Evolutionary conservation across 1,284 basidiomycete species (phyloP), one percentile per base, ranked within the genome.

Genomic region (Boletus semigastroideus): DNA sequence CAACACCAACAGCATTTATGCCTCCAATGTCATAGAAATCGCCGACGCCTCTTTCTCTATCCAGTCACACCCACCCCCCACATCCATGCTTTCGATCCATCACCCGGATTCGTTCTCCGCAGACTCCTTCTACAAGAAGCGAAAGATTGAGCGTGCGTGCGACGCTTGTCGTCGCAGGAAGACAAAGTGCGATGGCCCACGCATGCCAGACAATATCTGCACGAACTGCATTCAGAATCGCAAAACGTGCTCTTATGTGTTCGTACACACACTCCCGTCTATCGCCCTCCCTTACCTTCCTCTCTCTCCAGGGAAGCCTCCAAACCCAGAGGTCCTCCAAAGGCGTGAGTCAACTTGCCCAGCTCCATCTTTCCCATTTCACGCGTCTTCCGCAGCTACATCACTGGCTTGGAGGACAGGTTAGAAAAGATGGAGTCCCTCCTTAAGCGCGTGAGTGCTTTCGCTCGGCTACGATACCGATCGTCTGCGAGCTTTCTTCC

Each of bases 281-380:
- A 13, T 30, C 25, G 0, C 28, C 2, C 14, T 2, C 39, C 6
- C 47, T 53, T 0, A 56, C 17, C 30, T 34, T 20, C 49, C 40
- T 46, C 40, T 36, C n/a, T n/a, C 50, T 54, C 48, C 52, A 88
- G 86, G n/a, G 86, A 87, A 66, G 77, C 78, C 5, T 92, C 90
- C 1, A 88, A 86, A 61, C 86, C 90, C 48, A 78, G 92, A 53
- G 90, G 91, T 0, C 91, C 91, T 13, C 85, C 91, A 1, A 93
- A 94, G 71, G 89, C 88, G 80, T 92, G 44, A 68, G 77, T 77
- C 20, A 17, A 17, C 34, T 16, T 14, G 45, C 28, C 42, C 9
- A 28, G n/a, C 30, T 16, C 42, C 25, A 10, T 25, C 11, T 28
- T n/a, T 1, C 40, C 5, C 2, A 37, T 25, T 22, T 41, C 31